Percentiles rank a stretch among this genome's conserved stretches.
These are phyloP conservation scores for Scedosporium apiospermum DNA, from an alignment of 2,329 filamentous ascomycete species.

Conservation along the genomic window DNA sequence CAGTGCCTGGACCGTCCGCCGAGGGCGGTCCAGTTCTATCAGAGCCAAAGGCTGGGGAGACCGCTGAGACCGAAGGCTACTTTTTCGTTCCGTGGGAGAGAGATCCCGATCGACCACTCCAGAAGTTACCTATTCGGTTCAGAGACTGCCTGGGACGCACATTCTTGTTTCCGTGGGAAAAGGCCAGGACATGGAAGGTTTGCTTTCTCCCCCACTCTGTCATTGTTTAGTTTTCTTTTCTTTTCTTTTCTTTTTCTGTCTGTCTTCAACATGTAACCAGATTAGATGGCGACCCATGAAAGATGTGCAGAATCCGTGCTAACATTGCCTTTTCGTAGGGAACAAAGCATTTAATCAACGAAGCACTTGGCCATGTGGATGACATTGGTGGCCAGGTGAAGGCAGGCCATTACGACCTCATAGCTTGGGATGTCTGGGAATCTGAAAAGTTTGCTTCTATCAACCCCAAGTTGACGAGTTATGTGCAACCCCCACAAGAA, in stretches of 20 bases:
- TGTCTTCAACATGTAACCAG: too few species aligned
- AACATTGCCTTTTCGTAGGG: neutral
- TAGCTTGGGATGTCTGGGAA: slow-evolving; percentile 5
- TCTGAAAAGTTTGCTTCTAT: slow-evolving; percentile 6
- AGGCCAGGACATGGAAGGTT: slow-evolving; percentile 11
- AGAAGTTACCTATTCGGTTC: slow-evolving; percentile 12
- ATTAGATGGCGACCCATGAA: too few species aligned
- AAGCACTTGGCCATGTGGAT: slow-evolving; percentile 8
- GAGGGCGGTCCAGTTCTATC: neutral
- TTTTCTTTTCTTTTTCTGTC: too few species aligned
- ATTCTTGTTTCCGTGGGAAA: slow-evolving; percentile 10
- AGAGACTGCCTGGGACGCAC: slow-evolving; percentile 8
- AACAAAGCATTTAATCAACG: slow-evolving; percentile 8
- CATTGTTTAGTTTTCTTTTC: neutral
- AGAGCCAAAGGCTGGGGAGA: neutral
- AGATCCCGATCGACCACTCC: slow-evolving; percentile 7
- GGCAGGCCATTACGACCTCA: slow-evolving; percentile 9
- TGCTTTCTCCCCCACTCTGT: neutral
- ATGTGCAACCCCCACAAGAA: slow-evolving; percentile 2
- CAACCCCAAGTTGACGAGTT: slow-evolving; percentile 8
- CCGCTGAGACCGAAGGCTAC: neutral
- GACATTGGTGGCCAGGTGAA: slow-evolving; percentile 4
- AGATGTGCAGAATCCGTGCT: neutral
- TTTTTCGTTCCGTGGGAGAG: slow-evolving; percentile 8
- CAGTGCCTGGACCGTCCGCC: neutral